Evolutionary conservation across 441 rosid genomes (phyloP), one percentile per base, ranked within the genome.

Genomic region (Pelargonium fulgidum): DNA sequence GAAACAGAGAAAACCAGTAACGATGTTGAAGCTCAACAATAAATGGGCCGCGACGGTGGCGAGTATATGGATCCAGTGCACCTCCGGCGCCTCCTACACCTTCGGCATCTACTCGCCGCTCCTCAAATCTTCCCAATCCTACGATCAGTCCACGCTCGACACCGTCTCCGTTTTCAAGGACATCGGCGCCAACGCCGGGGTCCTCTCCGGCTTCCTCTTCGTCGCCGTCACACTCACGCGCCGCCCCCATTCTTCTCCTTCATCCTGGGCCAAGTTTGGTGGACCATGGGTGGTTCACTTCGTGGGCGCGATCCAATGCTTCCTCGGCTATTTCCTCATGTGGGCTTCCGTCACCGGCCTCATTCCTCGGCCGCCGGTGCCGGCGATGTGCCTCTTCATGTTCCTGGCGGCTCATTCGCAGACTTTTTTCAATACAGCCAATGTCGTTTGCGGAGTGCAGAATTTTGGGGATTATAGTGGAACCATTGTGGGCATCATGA

Each of bases 311-410:
- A 56, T 56, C 24, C 62, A 56, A 9, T 16, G 62, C 3, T 56
- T 56, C 4, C 4, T 56, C 6, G 62, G 62, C 10, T 68, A 62
- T 52, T 73, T 42, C 75, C 67, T 85, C 33, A 87, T 90, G 16
- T 89, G 97, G 98, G 94, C 92, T 0, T 76, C 94, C 7, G 96
- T 89, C 48, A 83, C 82, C 1, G 98, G 98, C 4, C 7, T 89
- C 56, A 81, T 93, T 65, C 48, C 68, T 10, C 84, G 71, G 68
- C 96, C 89, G 0, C 89, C 98, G 62, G 90, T 87, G 77, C 70
- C 88, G 44, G 12, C 77, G 70, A 90, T 90, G 94, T 93, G 98
- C 66, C 45, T 89, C 2, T 89, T 89, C 68, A 73, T 73, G 72
- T 41, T 68, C 52, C 22, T 73, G 7, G 76, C 71, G 1, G 76